Evolutionary conservation across 805 yeast species (phyloP).

Genomic region (Yarrowia sp.): DNA sequence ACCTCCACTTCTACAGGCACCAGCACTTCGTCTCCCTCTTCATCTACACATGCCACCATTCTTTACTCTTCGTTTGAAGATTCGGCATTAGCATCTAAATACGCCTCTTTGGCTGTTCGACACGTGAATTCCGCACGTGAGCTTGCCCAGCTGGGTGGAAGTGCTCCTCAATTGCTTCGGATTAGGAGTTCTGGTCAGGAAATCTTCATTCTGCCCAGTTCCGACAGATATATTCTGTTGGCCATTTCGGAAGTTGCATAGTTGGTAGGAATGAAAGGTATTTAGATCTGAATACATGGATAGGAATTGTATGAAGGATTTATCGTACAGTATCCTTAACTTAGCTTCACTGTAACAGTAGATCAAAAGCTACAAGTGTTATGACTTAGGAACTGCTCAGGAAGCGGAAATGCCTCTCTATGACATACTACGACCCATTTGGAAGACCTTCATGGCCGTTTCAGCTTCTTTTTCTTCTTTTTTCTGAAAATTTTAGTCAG

Average conservation of each 20-base stretch:
- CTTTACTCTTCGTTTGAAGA: slow-evolving; percentile 3
- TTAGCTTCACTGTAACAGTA: too few relatives aligned
- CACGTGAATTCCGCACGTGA: not conserved
- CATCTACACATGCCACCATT: not conserved
- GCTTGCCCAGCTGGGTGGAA: not conserved
- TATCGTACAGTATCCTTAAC: too few relatives aligned
- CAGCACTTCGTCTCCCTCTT: not conserved
- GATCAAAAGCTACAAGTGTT: too few relatives aligned
- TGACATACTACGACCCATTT: too few relatives aligned
- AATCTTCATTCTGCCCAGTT: not conserved
- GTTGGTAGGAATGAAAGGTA: not conserved
- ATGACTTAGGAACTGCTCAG: too few relatives aligned
- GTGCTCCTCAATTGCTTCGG: not conserved
- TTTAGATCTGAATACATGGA: not conserved
- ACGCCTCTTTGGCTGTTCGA: not conserved
- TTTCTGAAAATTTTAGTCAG: not conserved
- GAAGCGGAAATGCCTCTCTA: too few relatives aligned
- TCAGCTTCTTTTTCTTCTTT: too few relatives aligned
- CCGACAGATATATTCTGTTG: not conserved
- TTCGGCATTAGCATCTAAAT: not conserved
- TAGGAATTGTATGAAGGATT: too few relatives aligned
- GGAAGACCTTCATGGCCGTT: too few relatives aligned
- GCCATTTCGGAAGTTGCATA: not conserved
- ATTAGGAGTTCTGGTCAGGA: not conserved
- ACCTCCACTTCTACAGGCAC: not conserved